phyloP scores from a whole-genome alignment of 768 basidiomycete species.

The Naematelia aurantialba region DNA sequence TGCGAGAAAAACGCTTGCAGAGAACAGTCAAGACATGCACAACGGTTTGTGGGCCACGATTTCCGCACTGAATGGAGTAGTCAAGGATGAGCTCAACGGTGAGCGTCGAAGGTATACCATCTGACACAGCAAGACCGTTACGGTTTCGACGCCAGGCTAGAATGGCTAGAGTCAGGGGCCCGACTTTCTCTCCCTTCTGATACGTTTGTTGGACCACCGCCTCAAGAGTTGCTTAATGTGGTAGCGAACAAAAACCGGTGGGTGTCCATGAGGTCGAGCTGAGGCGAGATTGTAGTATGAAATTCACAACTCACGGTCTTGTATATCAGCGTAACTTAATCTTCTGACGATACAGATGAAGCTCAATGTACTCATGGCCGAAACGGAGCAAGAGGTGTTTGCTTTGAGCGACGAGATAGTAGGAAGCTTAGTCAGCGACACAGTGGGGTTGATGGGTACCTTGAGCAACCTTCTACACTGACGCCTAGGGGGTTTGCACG shows the following conservation, averaged over 20 bases:
- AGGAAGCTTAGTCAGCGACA: constrained; percentile 66
- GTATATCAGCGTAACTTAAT: constrained; percentile 54
- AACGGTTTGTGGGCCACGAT: constrained; percentile 24
- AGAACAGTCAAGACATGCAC: constrained; percentile 79
- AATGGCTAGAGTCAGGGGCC: constrained; percentile 23
- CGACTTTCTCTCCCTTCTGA: constrained; percentile 16
- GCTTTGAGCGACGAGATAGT: constrained; percentile 82
- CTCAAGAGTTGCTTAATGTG: constrained; percentile 29
- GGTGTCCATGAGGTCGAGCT: constrained; percentile 10
- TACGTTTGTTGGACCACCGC: constrained; percentile 22
- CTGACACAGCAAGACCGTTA: constrained; percentile 9
- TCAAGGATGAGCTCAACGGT: constrained; percentile 10
- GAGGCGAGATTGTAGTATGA: constrained; percentile 58
- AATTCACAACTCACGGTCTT: constrained; percentile 76
- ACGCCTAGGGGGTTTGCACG: constrained; percentile 60
- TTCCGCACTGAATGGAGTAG: constrained; percentile 5
- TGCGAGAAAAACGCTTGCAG: constrained; percentile 88
- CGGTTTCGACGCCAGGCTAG: constrained; percentile 21
- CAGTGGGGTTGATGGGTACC: constrained; percentile 64
- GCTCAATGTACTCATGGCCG: constrained; percentile 62
- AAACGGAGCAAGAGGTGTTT: constrained; percentile 83
- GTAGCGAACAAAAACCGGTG: constrained; percentile 34
- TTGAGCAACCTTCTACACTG: constrained; percentile 5
- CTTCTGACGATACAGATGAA: constrained; percentile 3
- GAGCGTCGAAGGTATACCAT: neutral